Evolutionary conservation across 139 green algal species (phyloP).

Genomic region (Tetradesmus lagerheimii): DNA sequence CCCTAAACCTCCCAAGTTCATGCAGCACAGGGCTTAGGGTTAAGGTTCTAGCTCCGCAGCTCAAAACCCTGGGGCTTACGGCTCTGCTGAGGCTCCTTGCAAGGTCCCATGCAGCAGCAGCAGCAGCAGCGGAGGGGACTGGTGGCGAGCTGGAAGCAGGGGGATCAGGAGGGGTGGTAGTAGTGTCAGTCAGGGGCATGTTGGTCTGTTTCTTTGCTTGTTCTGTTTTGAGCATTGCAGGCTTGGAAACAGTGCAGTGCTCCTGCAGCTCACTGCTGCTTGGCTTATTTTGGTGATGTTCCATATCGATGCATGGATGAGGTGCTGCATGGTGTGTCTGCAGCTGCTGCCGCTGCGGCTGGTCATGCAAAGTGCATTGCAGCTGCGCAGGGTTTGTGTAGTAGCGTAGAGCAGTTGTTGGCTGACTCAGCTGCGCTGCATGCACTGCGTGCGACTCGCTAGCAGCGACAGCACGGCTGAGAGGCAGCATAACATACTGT

Average conservation of each 20-base stretch:
- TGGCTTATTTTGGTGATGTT: not conserved
- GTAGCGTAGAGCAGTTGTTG: not conserved
- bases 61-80: too few species aligned
- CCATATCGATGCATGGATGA: not conserved
- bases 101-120: not conserved
- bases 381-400: not conserved
- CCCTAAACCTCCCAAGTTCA: not conserved
- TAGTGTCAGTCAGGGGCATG: not conserved
- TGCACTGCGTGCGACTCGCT: not conserved
- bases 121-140: not conserved
- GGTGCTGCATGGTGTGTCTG: not conserved
- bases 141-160: not conserved
- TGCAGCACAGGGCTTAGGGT: not conserved
- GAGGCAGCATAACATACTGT: not conserved
- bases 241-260: not conserved
- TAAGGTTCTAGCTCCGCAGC: not conserved
- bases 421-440: not conserved
- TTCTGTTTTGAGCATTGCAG: not conserved
- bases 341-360: slow-evolving; percentile 3
- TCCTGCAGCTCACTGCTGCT: slow-evolving; percentile 21
- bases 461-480: not conserved
- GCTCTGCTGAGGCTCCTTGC: too few species aligned
- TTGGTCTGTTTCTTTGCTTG: not conserved
- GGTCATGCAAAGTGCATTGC: not conserved
- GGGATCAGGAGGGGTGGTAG: not conserved